Percentiles rank a stretch among this genome's conserved stretches.
These are phyloP conservation scores for Trichosphaerium sp. DNA, from an alignment of 78 protist species.

Conservation along the genomic window DNA sequence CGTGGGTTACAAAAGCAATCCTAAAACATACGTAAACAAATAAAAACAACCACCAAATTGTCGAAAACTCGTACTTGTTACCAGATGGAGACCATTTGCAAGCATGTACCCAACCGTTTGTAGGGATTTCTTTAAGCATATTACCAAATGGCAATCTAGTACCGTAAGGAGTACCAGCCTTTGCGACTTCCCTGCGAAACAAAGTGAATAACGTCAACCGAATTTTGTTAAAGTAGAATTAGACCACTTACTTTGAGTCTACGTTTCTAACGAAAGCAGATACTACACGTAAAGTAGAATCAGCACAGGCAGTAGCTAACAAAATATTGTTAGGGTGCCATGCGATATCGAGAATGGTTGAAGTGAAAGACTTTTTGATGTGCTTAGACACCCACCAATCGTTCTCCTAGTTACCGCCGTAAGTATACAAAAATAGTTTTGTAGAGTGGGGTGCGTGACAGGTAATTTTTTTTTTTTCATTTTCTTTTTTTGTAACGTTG, in stretches of 20 bases:
- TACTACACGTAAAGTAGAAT: constrained; percentile 62
- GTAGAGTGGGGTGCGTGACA: too few relatives aligned
- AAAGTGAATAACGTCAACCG: background rate
- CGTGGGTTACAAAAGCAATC: constrained; percentile 60
- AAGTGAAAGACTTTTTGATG: constrained; percentile 68
- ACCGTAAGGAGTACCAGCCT: constrained; percentile 25
- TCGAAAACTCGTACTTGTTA: too few relatives aligned
- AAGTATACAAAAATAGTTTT: too few relatives aligned
- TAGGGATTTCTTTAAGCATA: background rate
- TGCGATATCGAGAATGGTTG: constrained; percentile 64
- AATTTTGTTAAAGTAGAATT: background rate
- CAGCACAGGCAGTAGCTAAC: constrained; percentile 69
- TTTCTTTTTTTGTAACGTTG: too few relatives aligned
- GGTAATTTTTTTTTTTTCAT: too few relatives aligned
- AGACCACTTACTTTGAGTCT: constrained; percentile 8
- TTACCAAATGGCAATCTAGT: constrained; percentile 31
- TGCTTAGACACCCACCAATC: constrained; percentile 90
- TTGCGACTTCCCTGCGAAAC: constrained; percentile 12
- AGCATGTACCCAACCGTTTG: constrained; percentile 77
- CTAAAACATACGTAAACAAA: too few relatives aligned
- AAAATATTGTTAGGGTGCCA: constrained; percentile 80
- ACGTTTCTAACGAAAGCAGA: constrained; percentile 63
- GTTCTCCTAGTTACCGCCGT: too few relatives aligned
- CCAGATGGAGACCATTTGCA: constrained; percentile 72
- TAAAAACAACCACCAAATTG: too few relatives aligned